Percentiles rank a stretch among this genome's conserved stretches.
phyloP scores from a whole-genome alignment of 768 basidiomycete species.

The Hemileccinum rubropunctum region DNA sequence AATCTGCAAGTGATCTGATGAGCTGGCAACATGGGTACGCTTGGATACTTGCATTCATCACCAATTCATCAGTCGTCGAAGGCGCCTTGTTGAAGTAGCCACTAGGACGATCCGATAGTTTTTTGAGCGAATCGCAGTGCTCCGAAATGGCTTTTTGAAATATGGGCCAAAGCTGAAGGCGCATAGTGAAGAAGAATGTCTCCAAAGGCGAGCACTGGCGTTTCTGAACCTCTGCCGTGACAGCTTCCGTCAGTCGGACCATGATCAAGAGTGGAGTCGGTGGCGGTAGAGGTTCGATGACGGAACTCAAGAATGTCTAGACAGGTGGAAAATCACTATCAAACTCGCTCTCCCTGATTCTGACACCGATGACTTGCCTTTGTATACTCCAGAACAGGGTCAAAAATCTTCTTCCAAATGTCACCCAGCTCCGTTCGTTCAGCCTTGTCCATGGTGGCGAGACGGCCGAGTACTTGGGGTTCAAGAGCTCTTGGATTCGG shows the following conservation, averaged over 20 bases:
- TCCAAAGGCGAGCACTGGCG: slow-evolving; percentile 80
- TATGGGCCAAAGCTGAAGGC: slow-evolving; percentile 88
- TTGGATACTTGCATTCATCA: slow-evolving; percentile 51
- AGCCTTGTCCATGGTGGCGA: slow-evolving; percentile 46
- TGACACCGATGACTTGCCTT: slow-evolving; percentile 46
- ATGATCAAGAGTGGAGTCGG: slow-evolving; percentile 81
- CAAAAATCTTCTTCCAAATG: slow-evolving; percentile 91
- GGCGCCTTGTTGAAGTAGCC: slow-evolving; percentile 63
- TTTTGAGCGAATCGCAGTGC: slow-evolving; percentile 79
- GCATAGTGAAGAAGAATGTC: slow-evolving; percentile 73
- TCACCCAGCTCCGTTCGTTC: slow-evolving; percentile 57
- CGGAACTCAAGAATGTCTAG: slow-evolving; percentile 65
- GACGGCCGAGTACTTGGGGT: slow-evolving; percentile 21
- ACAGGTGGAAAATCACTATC: background rate
- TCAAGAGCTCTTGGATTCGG: slow-evolving; percentile 29
- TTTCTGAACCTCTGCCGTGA: slow-evolving; percentile 70
- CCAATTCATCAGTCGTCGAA: slow-evolving; percentile 64
- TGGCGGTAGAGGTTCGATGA: slow-evolving; percentile 73
- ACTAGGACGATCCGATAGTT: slow-evolving; percentile 68
- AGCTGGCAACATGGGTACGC: background rate
- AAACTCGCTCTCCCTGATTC: background rate
- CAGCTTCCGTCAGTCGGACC: slow-evolving; percentile 85
- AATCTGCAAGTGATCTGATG: slow-evolving; percentile 40
- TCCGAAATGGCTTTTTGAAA: slow-evolving; percentile 89
- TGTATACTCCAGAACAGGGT: slow-evolving; percentile 85